These are phyloP conservation scores for Penicillium griseofulvum DNA, from an alignment of 2,329 filamentous ascomycete genomes.

Conservation along the genomic window DNA sequence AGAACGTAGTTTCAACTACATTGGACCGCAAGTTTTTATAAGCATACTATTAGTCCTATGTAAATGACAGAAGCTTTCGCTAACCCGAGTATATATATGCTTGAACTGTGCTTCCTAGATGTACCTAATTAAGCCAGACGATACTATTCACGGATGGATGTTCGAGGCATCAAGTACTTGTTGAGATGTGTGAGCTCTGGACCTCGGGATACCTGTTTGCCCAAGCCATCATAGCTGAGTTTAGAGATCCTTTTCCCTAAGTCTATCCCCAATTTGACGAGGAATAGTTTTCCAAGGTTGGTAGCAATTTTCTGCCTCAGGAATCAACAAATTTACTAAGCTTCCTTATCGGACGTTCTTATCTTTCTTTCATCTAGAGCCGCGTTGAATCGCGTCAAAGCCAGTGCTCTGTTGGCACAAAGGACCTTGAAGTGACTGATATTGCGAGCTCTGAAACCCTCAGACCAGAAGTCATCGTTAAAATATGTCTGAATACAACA, in stretches of 20 bases:
- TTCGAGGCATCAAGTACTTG: background rate
- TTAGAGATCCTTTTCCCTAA: background rate
- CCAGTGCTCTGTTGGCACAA: background rate
- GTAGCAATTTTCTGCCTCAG: background rate
- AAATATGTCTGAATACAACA: conserved; percentile 46
- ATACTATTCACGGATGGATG: background rate
- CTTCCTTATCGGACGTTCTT: background rate
- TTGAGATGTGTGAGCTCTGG: background rate
- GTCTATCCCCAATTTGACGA: background rate
- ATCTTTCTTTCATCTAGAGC: conserved; percentile 6
- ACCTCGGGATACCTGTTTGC: background rate
- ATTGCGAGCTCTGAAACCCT: background rate
- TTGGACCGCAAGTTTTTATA: no score
- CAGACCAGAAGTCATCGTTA: conserved; percentile 3
- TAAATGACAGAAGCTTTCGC: no score
- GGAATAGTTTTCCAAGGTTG: background rate
- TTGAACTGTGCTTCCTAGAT: no score
- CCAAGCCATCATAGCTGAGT: background rate
- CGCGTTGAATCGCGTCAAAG: conserved; percentile 18
- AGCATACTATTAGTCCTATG: no score
- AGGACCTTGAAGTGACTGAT: background rate
- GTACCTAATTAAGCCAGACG: no score
- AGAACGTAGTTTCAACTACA: no score
- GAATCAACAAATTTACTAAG: background rate
- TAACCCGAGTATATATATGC: no score